Evolutionary conservation across 2,329 filamentous ascomycete species (phyloP), one percentile per base, ranked within the genome.

Genomic region (Lasiodiplodia sp.): DNA sequence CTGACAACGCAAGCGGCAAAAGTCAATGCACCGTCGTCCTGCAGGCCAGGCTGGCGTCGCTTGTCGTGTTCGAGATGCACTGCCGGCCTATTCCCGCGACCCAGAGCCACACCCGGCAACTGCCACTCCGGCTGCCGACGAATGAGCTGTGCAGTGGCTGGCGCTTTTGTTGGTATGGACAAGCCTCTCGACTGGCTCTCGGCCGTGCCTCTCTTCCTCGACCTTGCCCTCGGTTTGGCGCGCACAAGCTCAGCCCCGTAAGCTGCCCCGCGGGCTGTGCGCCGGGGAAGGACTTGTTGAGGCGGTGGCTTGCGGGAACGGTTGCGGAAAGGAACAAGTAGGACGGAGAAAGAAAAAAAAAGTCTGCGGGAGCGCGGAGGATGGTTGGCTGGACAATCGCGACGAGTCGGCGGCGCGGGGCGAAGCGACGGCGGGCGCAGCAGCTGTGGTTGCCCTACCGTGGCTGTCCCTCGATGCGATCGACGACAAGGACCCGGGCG

Each of bases 401-500:
- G 28, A 34, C 25, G 25, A 34, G 25, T 28, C 23, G 53, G 53
- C 49, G 49, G 49, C 18, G 53, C 53, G 53, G 25, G 53, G 53
- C 53, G 53, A 34, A 56, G 53, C 53, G 53, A 28, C 53, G 28
- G 53, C 49, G 25, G 28, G 31, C 53, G 53, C n/a, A 18, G 28
- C 18, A 34, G 55, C 40, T n/a, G 55, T 56, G 12, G 25, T 28
- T 56, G 28, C 53, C 21, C 44, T 47, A 47, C 44, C 44, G 44
- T 47, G 44, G 55, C 31, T 57, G 55, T 40, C 55, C 28, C 38
- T 40, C 37, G 31, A 23, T 12, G 44, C 44, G 60, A 64, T 64
- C 60, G 44, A 16, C 40, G 21, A 47, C 60, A 64, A 64, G 60
- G 60, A 52, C 21, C 56, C 23, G 18, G 56, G 16, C 25, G 52